Evolutionary conservation across 768 basidiomycete species (phyloP), one percentile per base, ranked within the genome.

Genomic region (Boletus tomentosulus): DNA sequence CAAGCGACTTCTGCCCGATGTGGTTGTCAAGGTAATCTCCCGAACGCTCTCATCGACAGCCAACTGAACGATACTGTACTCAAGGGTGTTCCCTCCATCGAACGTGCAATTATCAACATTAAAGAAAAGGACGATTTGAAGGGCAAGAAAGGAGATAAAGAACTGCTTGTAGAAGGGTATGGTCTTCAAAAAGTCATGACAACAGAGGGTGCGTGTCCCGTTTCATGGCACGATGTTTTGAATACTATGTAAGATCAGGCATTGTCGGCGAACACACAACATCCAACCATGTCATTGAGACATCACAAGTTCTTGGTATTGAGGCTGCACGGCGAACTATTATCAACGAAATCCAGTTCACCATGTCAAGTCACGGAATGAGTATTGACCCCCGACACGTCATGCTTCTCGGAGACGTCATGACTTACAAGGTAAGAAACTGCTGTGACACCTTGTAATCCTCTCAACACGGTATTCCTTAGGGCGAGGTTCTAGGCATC

Each of bases 321-420:
- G 97, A 99, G 66, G 97, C 97, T 6, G 95, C 97, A 4, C 82
- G 97, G 55, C 76, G 79, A 56, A 96, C 94, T 3, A 97, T 99
- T 71, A 87, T 97, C 72, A 90, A 96, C 65, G 93, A 99, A 69
- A 97, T 98, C 61, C 89, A 96, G 67, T 91, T 92, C 66, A 98
- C 92, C 11, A 99, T 99, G 97, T 82, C 84, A 59, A 88, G 86
- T 51, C 97, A 99, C 75, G 93, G 93, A 63, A 95, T 99, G 89
- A 94, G 87, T 54, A 98, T 99, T 63, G 97, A 99, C 69, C 95
- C 96, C 57, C 89, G 97, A 50, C 97, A 99, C 70, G 91, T 98
- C 63, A 97, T 98, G 92, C 75, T 99, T 37, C 83, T 99, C 11
- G 97, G 95, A 46, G 97, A 99, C 71, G 94, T 98, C 55, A 99